Evolutionary conservation across 345 rosid genomes (phyloP).

Genomic region (Eucalyptus sp.): DNA sequence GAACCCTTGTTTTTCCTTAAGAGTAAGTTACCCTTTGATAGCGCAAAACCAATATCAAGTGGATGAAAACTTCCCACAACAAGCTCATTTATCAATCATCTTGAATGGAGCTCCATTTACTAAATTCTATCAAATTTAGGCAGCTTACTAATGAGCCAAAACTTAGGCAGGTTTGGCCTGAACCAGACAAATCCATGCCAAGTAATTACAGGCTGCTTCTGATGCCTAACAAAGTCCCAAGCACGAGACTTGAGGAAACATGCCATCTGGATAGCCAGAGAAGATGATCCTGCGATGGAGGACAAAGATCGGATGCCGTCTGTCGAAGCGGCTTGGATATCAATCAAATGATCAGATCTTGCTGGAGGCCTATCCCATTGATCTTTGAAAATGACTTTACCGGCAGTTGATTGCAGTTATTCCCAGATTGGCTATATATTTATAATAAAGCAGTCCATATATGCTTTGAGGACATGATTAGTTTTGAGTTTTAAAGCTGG

Average conservation of each 20-base stretch:
- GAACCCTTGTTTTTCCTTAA: not conserved
- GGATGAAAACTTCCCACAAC: not conserved
- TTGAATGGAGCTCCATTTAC: not conserved
- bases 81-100: not conserved
- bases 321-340: not conserved
- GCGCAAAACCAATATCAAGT: not conserved
- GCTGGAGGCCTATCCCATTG: not conserved
- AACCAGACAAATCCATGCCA: not conserved
- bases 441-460: not conserved
- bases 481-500: not conserved
- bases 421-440: not conserved
- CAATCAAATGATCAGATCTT: not conserved
- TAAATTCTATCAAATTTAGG: not conserved
- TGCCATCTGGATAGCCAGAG: not conserved
- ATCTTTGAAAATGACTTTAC: not conserved
- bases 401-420: not conserved
- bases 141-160: not conserved
- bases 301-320: not conserved
- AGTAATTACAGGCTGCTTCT: not conserved
- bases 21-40: not conserved
- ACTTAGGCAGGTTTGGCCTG: not conserved
- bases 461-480: not conserved
- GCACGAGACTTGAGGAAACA: not conserved
- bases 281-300: not conserved
- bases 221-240: not conserved